Evolutionary conservation across 495 filamentous ascomycete genomes (phyloP).

Genomic region (Entonaema liquescens): DNA sequence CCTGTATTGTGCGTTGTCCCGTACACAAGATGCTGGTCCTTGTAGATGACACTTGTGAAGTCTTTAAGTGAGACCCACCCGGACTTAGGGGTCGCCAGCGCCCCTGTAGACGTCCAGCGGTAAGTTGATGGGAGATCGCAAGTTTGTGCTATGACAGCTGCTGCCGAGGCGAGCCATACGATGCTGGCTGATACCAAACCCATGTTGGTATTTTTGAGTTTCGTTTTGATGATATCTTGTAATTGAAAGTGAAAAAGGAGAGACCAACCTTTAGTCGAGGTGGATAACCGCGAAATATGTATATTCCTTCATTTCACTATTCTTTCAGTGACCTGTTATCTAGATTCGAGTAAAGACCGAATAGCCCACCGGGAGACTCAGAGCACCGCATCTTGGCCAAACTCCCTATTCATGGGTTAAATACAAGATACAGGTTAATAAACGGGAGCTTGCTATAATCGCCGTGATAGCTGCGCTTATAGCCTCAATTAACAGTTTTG

Average conservation of each 20-base stretch:
- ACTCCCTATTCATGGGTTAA: not conserved
- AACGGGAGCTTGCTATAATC: not conserved
- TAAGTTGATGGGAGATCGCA: constrained; percentile 66
- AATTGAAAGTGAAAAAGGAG: not conserved
- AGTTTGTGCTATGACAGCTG: constrained; percentile 34
- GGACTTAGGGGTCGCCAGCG: constrained; percentile 59
- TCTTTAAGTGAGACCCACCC: constrained; percentile 67
- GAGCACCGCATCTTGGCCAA: not conserved
- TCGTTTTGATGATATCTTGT: constrained; percentile 25
- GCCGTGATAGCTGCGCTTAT: constrained; percentile 1
- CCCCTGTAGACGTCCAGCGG: constrained; percentile 60
- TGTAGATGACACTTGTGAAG: constrained; percentile 61
- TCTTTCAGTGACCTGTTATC: not conserved
- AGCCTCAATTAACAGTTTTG: not conserved
- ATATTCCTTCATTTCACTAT: not conserved
- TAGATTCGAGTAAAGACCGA: not conserved
- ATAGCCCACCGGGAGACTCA: not conserved
- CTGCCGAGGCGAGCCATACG: constrained; percentile 37
- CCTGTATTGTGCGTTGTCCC: constrained; percentile 52
- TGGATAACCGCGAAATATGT: not conserved
- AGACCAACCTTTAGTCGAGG: too few relatives aligned
- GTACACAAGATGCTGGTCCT: constrained; percentile 66
- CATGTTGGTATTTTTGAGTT: constrained; percentile 2
- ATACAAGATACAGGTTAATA: not conserved
- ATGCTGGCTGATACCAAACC: constrained; percentile 8